A percentile compares a stretch with the other conserved stretches of the same genome.
phyloP scores from a whole-genome alignment of 768 basidiomycete genomes.

The Naganishia kalamii region DNA sequence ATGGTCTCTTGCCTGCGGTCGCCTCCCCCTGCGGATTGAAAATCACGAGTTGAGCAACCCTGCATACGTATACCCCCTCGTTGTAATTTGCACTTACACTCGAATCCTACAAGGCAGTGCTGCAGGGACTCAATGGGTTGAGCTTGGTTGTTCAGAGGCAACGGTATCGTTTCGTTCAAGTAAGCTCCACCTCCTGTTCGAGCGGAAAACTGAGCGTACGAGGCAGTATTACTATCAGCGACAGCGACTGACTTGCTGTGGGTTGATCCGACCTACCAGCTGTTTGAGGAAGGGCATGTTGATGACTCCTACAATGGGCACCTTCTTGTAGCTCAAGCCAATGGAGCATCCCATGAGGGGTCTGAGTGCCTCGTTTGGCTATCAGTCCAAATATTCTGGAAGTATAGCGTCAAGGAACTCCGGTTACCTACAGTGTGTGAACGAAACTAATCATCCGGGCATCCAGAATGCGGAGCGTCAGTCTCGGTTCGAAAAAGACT shows the following conservation, averaged over 20 bases:
- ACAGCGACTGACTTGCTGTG: no score
- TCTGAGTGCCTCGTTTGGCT: slow-evolving; percentile 49
- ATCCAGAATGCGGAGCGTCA: not conserved
- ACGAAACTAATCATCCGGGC: slow-evolving; percentile 31
- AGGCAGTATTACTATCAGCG: no score
- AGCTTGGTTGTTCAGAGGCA: slow-evolving; percentile 55
- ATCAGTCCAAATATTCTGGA: not conserved
- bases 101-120: slow-evolving; percentile 53
- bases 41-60: not conserved
- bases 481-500: not conserved
- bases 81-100: slow-evolving; percentile 34
- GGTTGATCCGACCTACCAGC: slow-evolving; percentile 52
- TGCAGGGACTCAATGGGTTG: slow-evolving; percentile 63
- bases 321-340: slow-evolving; percentile 73
- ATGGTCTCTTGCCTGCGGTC: slow-evolving; percentile 25
- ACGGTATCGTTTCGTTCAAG: slow-evolving; percentile 55
- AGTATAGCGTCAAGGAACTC: slow-evolving; percentile 26
- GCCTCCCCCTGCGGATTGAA: slow-evolving; percentile 52
- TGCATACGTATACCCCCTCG: no score
- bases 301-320: slow-evolving; percentile 81
- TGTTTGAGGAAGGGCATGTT: slow-evolving; percentile 88
- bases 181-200: slow-evolving; percentile 72
- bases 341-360: slow-evolving; percentile 86
- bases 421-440: slow-evolving; percentile 28
- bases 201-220: slow-evolving; percentile 69